Conservation (phyloP, 2,329 filamentous ascomycete genomes). For the Falciphora oryzae region DNA sequence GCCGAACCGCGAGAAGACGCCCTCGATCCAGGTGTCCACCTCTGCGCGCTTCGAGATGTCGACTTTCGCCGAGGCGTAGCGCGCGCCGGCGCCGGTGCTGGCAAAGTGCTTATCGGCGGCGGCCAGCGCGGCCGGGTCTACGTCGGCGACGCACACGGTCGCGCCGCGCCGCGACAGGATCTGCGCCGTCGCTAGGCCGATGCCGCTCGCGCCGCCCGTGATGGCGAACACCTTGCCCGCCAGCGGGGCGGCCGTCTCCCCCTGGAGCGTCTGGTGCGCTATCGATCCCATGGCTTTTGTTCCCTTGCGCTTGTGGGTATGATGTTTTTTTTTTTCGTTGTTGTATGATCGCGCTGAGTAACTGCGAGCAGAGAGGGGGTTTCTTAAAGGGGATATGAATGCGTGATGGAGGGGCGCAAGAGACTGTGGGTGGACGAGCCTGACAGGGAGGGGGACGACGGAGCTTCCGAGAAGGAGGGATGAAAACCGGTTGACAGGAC, state of each 20-base stretch:
- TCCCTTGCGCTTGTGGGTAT: background rate
- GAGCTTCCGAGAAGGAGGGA: constrained; percentile 1
- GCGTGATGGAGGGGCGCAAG: background rate
- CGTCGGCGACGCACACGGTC: constrained; percentile 33
- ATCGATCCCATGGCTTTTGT: constrained; percentile 4
- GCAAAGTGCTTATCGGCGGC: constrained; percentile 26
- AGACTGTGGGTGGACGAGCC: background rate
- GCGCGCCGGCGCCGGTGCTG: constrained; percentile 10
- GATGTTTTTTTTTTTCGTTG: background rate
- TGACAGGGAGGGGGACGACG: constrained; percentile 2
- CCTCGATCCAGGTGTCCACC: constrained; percentile 45
- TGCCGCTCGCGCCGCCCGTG: constrained; percentile 33
- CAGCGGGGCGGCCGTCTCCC: background rate
- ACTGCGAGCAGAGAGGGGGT: too few relatives aligned
- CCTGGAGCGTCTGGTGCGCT: background rate
- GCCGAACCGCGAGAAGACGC: constrained; percentile 42
- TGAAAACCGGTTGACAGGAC: background rate
- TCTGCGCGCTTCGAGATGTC: constrained; percentile 41
- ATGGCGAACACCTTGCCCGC: constrained; percentile 37
- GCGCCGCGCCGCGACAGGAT: constrained; percentile 31
- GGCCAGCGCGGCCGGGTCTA: constrained; percentile 25
- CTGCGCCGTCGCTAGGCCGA: constrained; percentile 35
- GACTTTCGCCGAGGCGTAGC: constrained; percentile 33
- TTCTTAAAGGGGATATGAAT: background rate
- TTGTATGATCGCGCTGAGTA: background rate